Conservation (phyloP, 2,329 filamentous ascomycete genomes). For the Nigrospora sphaerica region DNA sequence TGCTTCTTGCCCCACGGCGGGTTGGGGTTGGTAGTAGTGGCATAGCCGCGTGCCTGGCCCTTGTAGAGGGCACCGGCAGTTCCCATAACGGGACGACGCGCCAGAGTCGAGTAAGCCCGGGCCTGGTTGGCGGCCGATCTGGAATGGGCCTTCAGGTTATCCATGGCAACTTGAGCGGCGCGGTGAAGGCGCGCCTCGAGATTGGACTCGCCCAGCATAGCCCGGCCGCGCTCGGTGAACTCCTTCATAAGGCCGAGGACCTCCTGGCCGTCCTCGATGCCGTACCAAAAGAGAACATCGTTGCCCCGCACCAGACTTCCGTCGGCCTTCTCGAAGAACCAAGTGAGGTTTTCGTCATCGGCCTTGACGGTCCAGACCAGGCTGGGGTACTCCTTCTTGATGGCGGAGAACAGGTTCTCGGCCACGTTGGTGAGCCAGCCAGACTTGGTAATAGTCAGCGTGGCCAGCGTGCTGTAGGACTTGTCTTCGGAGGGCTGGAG, state of each 20-base stretch:
- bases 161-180: conserved; percentile 63
- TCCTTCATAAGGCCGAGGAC: conserved; percentile 54
- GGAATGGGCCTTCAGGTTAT: conserved; percentile 36
- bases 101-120: conserved; percentile 59
- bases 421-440: conserved; percentile 93
- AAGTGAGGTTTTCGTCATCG: conserved; percentile 92
- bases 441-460: conserved; percentile 86
- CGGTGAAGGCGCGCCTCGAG: conserved; percentile 78
- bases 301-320: conserved; percentile 81
- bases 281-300: conserved; percentile 95
- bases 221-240: conserved; percentile 73
- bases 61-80: conserved; percentile 15
- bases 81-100: conserved; percentile 30
- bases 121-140: conserved; percentile 44
- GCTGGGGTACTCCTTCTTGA: conserved; percentile 89
- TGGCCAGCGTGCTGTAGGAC: conserved; percentile 74
- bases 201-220: conserved; percentile 86
- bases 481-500: conserved; percentile 63
- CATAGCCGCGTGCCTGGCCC: conserved; percentile 39
- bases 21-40: conserved; percentile 63
- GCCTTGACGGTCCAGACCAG: conserved; percentile 95
- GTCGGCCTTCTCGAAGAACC: conserved; percentile 97
- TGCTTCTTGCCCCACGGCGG: conserved; percentile 85
- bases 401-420: conserved; percentile 87
- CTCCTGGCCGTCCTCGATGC: conserved; percentile 48